Percentiles rank a stretch among this genome's conserved stretches.
phyloP scores from a whole-genome alignment of 1,139 yeast genomes.

The Petasospora rhodanensis region DNA sequence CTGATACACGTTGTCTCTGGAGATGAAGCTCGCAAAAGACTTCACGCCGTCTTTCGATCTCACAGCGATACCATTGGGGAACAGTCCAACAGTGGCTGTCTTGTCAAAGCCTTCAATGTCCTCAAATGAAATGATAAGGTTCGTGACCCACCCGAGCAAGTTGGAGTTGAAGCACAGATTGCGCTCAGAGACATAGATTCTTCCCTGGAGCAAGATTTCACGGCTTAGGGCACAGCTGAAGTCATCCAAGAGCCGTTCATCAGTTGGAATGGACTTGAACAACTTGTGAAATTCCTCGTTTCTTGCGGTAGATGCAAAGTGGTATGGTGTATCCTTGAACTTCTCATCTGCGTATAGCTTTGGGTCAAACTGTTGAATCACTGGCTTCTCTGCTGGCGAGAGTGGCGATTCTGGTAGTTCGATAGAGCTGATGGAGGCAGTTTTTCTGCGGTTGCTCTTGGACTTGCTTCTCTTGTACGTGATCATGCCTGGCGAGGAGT shows the following conservation, averaged over 20 bases:
- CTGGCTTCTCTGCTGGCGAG: constrained; percentile 25
- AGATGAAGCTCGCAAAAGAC: constrained; percentile 80
- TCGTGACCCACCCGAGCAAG: constrained; percentile 89
- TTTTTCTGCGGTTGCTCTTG: constrained; percentile 20
- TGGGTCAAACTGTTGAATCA: constrained; percentile 28
- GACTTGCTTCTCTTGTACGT: constrained; percentile 25
- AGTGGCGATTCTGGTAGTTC: constrained; percentile 25
- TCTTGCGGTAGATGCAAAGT: constrained; percentile 63
- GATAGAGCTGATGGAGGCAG: constrained; percentile 21
- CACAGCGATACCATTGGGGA: constrained; percentile 86
- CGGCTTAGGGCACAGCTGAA: constrained; percentile 86
- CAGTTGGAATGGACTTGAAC: constrained; percentile 63
- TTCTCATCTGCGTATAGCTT: constrained; percentile 37
- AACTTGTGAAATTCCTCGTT: constrained; percentile 76
- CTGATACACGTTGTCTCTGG: constrained; percentile 74
- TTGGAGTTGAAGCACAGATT: constrained; percentile 89
- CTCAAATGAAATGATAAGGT: constrained; percentile 62
- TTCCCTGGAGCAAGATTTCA: constrained; percentile 88
- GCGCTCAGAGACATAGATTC: constrained; percentile 76
- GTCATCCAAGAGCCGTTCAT: constrained; percentile 76
- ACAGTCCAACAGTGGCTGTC: constrained; percentile 78
- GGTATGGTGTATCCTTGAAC: constrained; percentile 37
- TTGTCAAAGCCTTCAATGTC: constrained; percentile 76
- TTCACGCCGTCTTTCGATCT: constrained; percentile 57
- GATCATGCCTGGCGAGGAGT: constrained; percentile 23